These are phyloP conservation scores for Myochromella boudieri DNA, from an alignment of 768 basidiomycete species.

Conservation along the genomic window DNA sequence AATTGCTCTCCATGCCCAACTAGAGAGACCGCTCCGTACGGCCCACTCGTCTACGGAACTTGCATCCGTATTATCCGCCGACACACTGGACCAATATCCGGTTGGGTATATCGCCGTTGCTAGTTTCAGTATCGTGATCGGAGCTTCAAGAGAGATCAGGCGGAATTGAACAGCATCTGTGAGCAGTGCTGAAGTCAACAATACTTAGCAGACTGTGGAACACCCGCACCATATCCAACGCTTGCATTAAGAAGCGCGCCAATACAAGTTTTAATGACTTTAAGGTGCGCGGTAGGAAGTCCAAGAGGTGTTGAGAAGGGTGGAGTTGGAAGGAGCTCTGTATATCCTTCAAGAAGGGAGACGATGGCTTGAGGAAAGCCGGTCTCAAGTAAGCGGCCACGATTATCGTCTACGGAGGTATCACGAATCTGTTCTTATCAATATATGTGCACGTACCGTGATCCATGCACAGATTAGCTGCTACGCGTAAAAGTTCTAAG, in stretches of 20 bases:
- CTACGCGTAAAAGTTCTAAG: slow-evolving; percentile 72
- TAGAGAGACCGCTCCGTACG: slow-evolving; percentile 61
- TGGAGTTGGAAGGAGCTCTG: slow-evolving; percentile 42
- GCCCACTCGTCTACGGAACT: slow-evolving; percentile 57
- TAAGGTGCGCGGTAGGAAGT: slow-evolving; percentile 62
- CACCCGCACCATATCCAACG: slow-evolving; percentile 65
- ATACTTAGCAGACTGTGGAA: not conserved
- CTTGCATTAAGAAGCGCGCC: slow-evolving; percentile 80
- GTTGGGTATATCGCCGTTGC: slow-evolving; percentile 73
- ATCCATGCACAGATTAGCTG: slow-evolving; percentile 84
- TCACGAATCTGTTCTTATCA: slow-evolving; percentile 3
- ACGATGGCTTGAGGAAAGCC: slow-evolving; percentile 68
- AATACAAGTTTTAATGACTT: slow-evolving; percentile 72
- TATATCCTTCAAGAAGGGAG: slow-evolving; percentile 67
- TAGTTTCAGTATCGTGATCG: slow-evolving; percentile 65
- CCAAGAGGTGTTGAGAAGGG: slow-evolving; percentile 40
- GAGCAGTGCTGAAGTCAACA: slow-evolving; percentile 1
- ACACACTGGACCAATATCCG: slow-evolving; percentile 53
- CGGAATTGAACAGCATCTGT: slow-evolving; percentile 71
- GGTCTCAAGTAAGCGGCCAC: slow-evolving; percentile 67
- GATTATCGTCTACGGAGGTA: slow-evolving; percentile 62
- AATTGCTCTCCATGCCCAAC: slow-evolving; percentile 80
- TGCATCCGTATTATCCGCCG: slow-evolving; percentile 22
- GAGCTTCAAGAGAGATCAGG: slow-evolving; percentile 68
- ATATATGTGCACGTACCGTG: slow-evolving; percentile 50